Conservation (phyloP, 2,329 filamentous ascomycete genomes). For the Paecilomyces fulvus region DNA sequence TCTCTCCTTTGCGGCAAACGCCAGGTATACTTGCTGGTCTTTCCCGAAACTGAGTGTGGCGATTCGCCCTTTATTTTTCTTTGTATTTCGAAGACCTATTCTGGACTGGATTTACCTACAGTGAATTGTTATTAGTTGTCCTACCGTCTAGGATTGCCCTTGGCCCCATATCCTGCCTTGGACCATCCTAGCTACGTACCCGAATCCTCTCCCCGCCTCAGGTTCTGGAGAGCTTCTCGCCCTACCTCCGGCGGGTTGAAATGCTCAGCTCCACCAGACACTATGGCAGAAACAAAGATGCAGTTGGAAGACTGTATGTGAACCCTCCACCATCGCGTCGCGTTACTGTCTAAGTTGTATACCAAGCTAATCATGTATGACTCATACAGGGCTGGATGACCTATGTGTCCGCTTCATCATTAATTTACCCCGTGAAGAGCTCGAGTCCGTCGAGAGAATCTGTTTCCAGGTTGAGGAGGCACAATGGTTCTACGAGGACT, state of each 20-base stretch:
- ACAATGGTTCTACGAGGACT: slow-evolving; percentile 99
- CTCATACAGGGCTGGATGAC: slow-evolving; percentile 75
- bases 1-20: neutral
- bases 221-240: slow-evolving; percentile 15
- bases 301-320: slow-evolving; percentile 76
- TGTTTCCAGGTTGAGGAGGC: slow-evolving; percentile 99
- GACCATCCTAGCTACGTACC: neutral
- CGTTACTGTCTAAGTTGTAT: neutral
- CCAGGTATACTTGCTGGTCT: neutral
- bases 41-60: neutral
- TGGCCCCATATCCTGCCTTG: neutral
- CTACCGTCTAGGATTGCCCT: neutral
- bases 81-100: neutral
- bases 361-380: slow-evolving; percentile 14
- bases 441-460: slow-evolving; percentile 82
- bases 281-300: slow-evolving; percentile 71
- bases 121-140: neutral
- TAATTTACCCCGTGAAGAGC: slow-evolving; percentile 86
- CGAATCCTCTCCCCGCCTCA: slow-evolving; percentile 12
- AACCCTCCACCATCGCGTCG: neutral
- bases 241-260: slow-evolving; percentile 33
- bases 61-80: neutral
- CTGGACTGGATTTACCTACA: neutral
- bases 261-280: slow-evolving; percentile 54
- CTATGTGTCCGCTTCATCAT: slow-evolving; percentile 97